Evolutionary conservation across 768 basidiomycete genomes (phyloP).

Genomic region (Boletellus emodensis): DNA sequence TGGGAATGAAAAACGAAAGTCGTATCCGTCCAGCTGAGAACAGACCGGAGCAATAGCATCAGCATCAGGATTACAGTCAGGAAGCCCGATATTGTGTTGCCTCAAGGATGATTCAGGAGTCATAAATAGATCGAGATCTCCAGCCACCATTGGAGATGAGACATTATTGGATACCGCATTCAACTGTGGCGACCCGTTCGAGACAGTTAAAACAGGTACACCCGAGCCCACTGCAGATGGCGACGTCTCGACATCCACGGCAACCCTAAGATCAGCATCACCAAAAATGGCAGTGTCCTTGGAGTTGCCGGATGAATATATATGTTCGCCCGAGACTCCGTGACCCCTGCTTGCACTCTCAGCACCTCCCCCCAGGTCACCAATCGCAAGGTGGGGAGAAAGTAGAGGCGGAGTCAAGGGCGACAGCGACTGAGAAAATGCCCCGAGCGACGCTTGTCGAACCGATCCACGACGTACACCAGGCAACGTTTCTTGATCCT

Average conservation of each 20-base stretch:
- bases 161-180: neutral
- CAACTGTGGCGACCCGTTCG: neutral
- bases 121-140: neutral
- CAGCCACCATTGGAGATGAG: neutral
- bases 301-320: neutral
- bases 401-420: conserved; percentile 4
- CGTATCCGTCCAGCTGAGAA: neutral
- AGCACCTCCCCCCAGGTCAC: neutral
- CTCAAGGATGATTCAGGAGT: neutral
- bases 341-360: neutral
- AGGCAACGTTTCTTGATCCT: neutral
- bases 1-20: conserved; percentile 1
- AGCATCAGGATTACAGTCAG: neutral
- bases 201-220: neutral
- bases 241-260: neutral
- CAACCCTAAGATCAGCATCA: neutral
- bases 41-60: neutral
- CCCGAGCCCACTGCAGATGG: neutral
- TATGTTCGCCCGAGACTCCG: neutral
- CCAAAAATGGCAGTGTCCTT: neutral
- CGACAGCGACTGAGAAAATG: neutral
- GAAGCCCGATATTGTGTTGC: neutral
- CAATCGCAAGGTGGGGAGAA: neutral
- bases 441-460: neutral
- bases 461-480: neutral